These are phyloP conservation scores for Botrytis squamosa DNA, from an alignment of 2,329 filamentous ascomycete genomes.

Conservation along the genomic window DNA sequence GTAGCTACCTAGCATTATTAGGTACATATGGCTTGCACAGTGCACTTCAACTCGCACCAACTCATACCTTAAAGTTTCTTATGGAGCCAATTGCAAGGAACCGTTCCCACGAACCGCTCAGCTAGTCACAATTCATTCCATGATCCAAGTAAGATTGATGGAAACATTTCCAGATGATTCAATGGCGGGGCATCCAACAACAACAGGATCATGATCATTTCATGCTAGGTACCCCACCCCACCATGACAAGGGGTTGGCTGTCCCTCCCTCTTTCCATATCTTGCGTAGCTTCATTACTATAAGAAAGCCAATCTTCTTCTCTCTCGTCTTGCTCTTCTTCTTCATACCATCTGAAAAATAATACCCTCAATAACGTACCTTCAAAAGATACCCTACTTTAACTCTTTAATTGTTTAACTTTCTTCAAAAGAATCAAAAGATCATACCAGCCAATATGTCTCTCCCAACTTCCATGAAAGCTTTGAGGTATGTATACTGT, in stretches of 20 bases:
- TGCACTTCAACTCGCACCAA: not conserved
- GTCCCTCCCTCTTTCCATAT: slow-evolving; percentile 16
- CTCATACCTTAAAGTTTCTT: not conserved
- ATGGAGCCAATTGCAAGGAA: slow-evolving; percentile 11
- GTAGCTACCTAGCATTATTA: slow-evolving; percentile 1
- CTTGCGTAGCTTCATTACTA: not conserved
- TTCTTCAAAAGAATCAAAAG: slow-evolving; percentile 5
- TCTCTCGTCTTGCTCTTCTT: not conserved
- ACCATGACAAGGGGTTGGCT: not conserved
- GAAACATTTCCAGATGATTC: not conserved
- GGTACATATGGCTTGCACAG: not conserved
- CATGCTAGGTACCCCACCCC: slow-evolving; percentile 7
- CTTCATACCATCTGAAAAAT: slow-evolving; percentile 2
- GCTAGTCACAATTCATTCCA: not conserved
- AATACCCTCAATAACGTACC: not conserved
- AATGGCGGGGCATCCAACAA: slow-evolving; percentile 13
- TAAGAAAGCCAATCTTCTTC: not conserved
- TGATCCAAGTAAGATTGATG: not conserved
- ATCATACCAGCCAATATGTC: slow-evolving; percentile 36
- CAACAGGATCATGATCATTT: slow-evolving; percentile 6
- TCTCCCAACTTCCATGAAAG: slow-evolving; percentile 52
- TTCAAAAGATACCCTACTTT: not conserved
- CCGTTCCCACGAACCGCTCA: not conserved
- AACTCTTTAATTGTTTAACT: not conserved
- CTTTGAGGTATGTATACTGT: slow-evolving; percentile 51